Conservation (phyloP, 176 grass and related monocot species). For the Phragmites australis region DNA sequence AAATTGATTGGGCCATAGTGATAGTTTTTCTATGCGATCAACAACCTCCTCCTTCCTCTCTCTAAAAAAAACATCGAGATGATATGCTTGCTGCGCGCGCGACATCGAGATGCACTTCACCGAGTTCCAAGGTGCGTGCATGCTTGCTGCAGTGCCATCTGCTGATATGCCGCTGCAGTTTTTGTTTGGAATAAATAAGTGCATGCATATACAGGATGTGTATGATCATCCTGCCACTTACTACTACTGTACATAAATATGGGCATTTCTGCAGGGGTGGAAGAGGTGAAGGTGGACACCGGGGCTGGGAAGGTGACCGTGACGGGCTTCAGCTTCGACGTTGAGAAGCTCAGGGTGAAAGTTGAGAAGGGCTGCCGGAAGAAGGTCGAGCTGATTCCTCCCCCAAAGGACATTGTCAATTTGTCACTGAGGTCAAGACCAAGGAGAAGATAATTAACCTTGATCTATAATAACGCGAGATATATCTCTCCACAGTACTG, state of each 20-base stretch:
- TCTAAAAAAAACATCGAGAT: too few relatives aligned
- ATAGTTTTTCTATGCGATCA: not conserved
- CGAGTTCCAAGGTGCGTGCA: constrained; percentile 43
- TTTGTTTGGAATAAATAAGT: too few relatives aligned
- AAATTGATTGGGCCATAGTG: not conserved
- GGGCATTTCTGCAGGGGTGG: constrained; percentile 49
- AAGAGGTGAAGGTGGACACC: constrained; percentile 68
- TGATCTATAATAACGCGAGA: not conserved
- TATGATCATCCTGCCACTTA: not conserved
- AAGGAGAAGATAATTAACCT: constrained; percentile 55
- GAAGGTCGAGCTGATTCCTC: constrained; percentile 59
- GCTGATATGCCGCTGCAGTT: not conserved
- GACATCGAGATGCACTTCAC: constrained; percentile 59
- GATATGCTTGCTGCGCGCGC: too few relatives aligned
- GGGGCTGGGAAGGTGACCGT: constrained; percentile 61
- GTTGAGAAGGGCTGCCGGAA: constrained; percentile 60
- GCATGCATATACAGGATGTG: not conserved
- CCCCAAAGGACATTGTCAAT: constrained; percentile 31
- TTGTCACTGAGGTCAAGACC: constrained; percentile 49
- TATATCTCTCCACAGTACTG: not conserved
- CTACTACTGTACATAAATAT: not conserved
- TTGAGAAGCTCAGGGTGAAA: constrained; percentile 57
- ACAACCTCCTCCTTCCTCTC: not conserved
- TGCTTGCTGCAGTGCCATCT: not conserved
- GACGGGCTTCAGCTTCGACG: constrained; percentile 64